A percentile compares a stretch with the other conserved stretches of the same genome.
These are phyloP conservation scores for Claviceps citrina DNA, from an alignment of 2,329 filamentous ascomycete species.

Conservation along the genomic window DNA sequence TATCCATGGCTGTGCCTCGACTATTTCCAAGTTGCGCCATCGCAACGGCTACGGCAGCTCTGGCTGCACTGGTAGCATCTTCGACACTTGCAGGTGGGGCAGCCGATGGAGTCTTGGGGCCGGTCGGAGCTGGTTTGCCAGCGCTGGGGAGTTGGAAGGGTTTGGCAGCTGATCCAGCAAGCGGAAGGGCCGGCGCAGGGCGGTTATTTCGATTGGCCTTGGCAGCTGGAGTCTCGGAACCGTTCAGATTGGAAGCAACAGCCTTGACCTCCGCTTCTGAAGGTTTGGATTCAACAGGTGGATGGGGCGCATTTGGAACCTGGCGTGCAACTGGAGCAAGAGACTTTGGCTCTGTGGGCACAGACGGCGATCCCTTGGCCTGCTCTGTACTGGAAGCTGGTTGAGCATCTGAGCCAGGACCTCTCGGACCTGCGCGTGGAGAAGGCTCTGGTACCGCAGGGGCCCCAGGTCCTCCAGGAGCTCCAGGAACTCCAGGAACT, in stretches of 20 bases:
- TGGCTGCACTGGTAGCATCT: slow-evolving; percentile 59
- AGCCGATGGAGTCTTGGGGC: slow-evolving; percentile 21
- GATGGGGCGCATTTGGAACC: slow-evolving; percentile 39
- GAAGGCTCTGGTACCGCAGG: slow-evolving; percentile 48
- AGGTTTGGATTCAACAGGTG: slow-evolving; percentile 54
- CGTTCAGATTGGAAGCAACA: slow-evolving; percentile 27
- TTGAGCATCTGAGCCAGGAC: slow-evolving; percentile 24
- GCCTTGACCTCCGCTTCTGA: slow-evolving; percentile 30
- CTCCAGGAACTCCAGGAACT: not conserved
- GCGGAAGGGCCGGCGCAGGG: slow-evolving; percentile 50
- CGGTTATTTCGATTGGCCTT: slow-evolving; percentile 26
- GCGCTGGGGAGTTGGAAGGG: slow-evolving; percentile 21
- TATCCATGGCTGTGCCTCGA: slow-evolving; percentile 44
- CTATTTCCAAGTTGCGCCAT: slow-evolving; percentile 51
- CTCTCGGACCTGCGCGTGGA: slow-evolving; percentile 32
- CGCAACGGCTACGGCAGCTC: slow-evolving; percentile 62
- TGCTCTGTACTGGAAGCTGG: slow-evolving; percentile 34
- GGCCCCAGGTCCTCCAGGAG: slow-evolving; percentile 37
- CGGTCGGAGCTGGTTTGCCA: slow-evolving; percentile 15
- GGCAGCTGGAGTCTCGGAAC: slow-evolving; percentile 21
- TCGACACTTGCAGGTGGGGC: slow-evolving; percentile 30
- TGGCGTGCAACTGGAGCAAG: slow-evolving; percentile 31
- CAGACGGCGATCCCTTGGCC: slow-evolving; percentile 30
- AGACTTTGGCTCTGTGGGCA: slow-evolving; percentile 38
- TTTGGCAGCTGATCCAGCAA: slow-evolving; percentile 32